Evolutionary conservation across 768 basidiomycete genomes (phyloP).

Genomic region (Agrocybe praecox): DNA sequence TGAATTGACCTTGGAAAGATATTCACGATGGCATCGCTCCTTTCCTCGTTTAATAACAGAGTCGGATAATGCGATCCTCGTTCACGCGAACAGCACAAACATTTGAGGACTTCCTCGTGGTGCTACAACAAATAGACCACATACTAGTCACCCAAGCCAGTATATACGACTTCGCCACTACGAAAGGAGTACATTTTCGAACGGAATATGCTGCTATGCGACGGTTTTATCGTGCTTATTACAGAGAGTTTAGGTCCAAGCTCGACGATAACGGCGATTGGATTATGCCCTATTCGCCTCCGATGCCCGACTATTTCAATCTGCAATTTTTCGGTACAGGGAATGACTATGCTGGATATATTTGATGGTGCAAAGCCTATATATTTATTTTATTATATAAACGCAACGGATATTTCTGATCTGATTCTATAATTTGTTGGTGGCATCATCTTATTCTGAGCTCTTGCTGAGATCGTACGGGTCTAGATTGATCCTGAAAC

Average conservation of each 20-base stretch:
- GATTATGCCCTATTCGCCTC: not conserved
- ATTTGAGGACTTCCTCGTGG: not conserved
- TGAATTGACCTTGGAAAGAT: not conserved
- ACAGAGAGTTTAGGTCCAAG: not conserved
- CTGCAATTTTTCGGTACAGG: no score
- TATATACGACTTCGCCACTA: not conserved
- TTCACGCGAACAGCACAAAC: not conserved
- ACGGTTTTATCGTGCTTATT: not conserved
- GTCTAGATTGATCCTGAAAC: no score
- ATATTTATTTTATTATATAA: no score
- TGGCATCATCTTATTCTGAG: no score
- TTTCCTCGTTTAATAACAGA: not conserved
- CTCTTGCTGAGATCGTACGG: no score
- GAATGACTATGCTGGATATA: no score
- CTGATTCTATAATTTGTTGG: no score
- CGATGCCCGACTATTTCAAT: no score
- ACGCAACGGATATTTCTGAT: no score
- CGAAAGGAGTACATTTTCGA: not conserved
- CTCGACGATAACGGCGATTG: not conserved
- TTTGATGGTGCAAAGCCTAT: not conserved
- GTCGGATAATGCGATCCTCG: not conserved
- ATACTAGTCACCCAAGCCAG: not conserved
- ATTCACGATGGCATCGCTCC: not conserved
- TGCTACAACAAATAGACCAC: not conserved
- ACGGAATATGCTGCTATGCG: not conserved